These are phyloP conservation scores for Cyclotella kingstonii DNA, from an alignment of 108 stramenopile genomes.

Conservation along the genomic window DNA sequence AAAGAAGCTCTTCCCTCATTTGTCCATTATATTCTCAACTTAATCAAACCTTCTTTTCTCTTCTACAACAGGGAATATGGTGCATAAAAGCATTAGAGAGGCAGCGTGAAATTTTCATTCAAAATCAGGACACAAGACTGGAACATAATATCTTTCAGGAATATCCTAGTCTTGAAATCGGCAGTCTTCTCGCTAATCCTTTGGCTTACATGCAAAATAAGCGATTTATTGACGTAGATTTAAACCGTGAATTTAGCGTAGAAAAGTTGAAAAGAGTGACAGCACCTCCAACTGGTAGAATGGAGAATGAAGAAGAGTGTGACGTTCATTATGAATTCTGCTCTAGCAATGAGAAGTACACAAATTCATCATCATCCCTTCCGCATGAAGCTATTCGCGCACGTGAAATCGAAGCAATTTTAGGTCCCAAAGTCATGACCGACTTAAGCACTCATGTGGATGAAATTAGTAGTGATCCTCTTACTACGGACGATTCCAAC, in stretches of 20 bases:
- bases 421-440: slow-evolving; percentile 66
- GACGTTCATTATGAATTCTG: slow-evolving; percentile 20
- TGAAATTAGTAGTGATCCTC: too few species aligned
- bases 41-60: neutral
- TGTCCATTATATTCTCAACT: neutral
- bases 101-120: slow-evolving; percentile 3
- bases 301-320: slow-evolving; percentile 8
- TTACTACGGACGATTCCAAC: neutral
- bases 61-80: slow-evolving; percentile 51
- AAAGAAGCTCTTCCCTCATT: neutral
- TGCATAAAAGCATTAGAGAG: slow-evolving; percentile 58
- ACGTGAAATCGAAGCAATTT: slow-evolving; percentile 57
- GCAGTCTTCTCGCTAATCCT: slow-evolving; percentile 72
- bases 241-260: slow-evolving; percentile 77
- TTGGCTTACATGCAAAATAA: slow-evolving; percentile 69
- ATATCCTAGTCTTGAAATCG: slow-evolving; percentile 45
- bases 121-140: neutral
- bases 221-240: slow-evolving; percentile 73
- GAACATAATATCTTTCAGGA: slow-evolving; percentile 10
- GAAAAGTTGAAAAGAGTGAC: slow-evolving; percentile 39
- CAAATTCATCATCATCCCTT: slow-evolving; percentile 1
- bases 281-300: neutral
- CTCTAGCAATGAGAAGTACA: neutral
- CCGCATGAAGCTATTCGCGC: slow-evolving; percentile 65
- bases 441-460: slow-evolving; percentile 5